Conservation (phyloP, 805 yeast genomes). For the Cyberlindnera mississippiensis region DNA sequence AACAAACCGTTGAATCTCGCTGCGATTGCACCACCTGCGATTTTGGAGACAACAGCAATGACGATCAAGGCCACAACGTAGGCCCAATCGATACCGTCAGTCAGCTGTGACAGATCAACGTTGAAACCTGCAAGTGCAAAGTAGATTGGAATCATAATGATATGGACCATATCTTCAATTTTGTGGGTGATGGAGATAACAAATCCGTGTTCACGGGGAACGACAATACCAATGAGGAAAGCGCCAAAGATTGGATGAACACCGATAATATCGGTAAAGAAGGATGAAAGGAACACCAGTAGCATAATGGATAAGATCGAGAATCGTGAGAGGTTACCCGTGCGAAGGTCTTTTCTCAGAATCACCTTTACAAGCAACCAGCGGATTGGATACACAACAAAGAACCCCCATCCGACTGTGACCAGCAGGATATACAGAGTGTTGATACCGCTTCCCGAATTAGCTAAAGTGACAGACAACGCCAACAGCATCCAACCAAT, state of each 20-base stretch:
- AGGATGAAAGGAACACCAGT: constrained; percentile 61
- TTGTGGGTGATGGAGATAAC: constrained; percentile 67
- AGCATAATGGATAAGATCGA: constrained; percentile 53
- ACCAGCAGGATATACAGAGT: constrained; percentile 67
- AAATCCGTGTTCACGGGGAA: constrained; percentile 74
- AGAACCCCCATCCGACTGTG: constrained; percentile 64
- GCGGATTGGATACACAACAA: constrained; percentile 56
- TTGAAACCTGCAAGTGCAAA: constrained; percentile 77
- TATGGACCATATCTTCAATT: constrained; percentile 73
- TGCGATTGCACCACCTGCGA: constrained; percentile 62
- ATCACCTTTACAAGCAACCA: constrained; percentile 43
- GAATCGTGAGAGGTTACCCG: constrained; percentile 59
- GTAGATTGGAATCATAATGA: constrained; percentile 69
- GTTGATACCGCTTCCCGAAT: constrained; percentile 61
- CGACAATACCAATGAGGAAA: constrained; percentile 68
- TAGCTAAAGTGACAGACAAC: constrained; percentile 70
- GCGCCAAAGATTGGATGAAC: constrained; percentile 88
- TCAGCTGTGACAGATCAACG: constrained; percentile 60
- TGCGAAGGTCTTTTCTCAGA: constrained; percentile 45
- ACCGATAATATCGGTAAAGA: constrained; percentile 79
- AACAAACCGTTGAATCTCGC: constrained; percentile 58
- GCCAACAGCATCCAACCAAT: constrained; percentile 82
- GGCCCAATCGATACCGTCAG: constrained; percentile 73
- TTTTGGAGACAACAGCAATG: constrained; percentile 65
- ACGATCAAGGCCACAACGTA: constrained; percentile 63